phyloP scores from a whole-genome alignment of 208 protist species.

The Angomonas deanei region DNA sequence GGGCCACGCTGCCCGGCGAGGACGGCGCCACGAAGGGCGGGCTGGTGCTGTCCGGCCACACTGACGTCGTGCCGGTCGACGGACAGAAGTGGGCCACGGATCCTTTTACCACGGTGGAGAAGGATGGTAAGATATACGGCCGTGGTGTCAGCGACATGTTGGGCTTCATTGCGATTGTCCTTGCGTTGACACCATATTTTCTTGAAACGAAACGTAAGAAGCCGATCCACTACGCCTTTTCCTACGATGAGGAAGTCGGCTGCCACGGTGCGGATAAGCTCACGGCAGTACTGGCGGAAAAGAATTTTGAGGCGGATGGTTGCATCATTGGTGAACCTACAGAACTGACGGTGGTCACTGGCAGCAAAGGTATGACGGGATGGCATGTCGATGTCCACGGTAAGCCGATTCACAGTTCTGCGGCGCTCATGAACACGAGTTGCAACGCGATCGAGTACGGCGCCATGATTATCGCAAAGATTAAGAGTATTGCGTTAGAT shows the following conservation, averaged over 20 bases:
- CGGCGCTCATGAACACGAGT: slow-evolving; percentile 30
- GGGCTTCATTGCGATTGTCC: slow-evolving; percentile 33
- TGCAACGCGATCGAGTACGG: slow-evolving; percentile 35
- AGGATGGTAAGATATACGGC: slow-evolving; percentile 8
- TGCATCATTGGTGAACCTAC: slow-evolving; percentile 39
- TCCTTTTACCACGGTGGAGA: slow-evolving; percentile 28
- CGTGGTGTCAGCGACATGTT: slow-evolving; percentile 42
- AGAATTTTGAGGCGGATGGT: slow-evolving; percentile 30
- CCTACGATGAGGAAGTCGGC: slow-evolving; percentile 24
- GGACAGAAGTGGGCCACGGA: slow-evolving; percentile 64
- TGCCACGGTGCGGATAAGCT: not conserved
- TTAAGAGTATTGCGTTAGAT: slow-evolving; percentile 22
- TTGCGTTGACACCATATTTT: slow-evolving; percentile 27
- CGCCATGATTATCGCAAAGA: slow-evolving; percentile 35
- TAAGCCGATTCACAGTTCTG: slow-evolving; percentile 46
- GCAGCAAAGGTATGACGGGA: slow-evolving; percentile 23
- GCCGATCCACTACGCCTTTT: slow-evolving; percentile 31
- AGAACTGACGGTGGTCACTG: slow-evolving; percentile 22
- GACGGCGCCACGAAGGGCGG: slow-evolving; percentile 44
- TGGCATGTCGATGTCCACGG: slow-evolving; percentile 29
- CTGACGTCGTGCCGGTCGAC: slow-evolving; percentile 63
- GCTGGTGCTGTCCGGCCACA: slow-evolving; percentile 54
- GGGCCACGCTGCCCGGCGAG: slow-evolving; percentile 40
- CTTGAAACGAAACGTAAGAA: slow-evolving; percentile 22
- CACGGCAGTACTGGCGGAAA: not conserved